Evolutionary conservation across 1,284 basidiomycete species (phyloP).

Genomic region (Leccinum subrobustum): DNA sequence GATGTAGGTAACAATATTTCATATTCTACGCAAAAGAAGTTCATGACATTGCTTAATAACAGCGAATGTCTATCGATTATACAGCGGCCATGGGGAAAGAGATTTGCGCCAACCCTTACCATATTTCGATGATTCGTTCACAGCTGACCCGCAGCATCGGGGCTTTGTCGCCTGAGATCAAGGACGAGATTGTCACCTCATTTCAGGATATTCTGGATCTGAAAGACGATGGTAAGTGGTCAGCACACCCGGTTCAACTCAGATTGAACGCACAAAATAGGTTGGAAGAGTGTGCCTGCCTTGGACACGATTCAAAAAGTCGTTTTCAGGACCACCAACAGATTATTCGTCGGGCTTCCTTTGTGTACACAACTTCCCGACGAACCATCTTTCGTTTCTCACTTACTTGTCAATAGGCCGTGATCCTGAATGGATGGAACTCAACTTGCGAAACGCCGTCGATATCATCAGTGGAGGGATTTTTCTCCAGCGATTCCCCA

Average conservation of each 20-base stretch:
- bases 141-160: slow-evolving; percentile 34
- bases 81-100: slow-evolving; percentile 27
- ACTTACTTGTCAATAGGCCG: slow-evolving; percentile 34
- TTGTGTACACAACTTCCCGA: slow-evolving; percentile 30
- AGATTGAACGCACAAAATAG: slow-evolving; percentile 14
- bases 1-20: slow-evolving; percentile 27
- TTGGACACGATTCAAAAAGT: slow-evolving; percentile 25
- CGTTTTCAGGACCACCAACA: slow-evolving; percentile 36
- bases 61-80: slow-evolving; percentile 26
- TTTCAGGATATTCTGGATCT: slow-evolving; percentile 28
- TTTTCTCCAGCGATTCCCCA: slow-evolving; percentile 37
- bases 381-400: neutral
- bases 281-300: slow-evolving; percentile 30
- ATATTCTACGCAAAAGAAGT: neutral
- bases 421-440: slow-evolving; percentile 35
- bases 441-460: slow-evolving; percentile 36
- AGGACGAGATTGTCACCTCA: slow-evolving; percentile 33
- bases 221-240: slow-evolving; percentile 15
- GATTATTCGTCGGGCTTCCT: slow-evolving; percentile 41
- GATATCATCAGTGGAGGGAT: slow-evolving; percentile 30
- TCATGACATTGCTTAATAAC: neutral
- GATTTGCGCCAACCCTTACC: slow-evolving; percentile 27
- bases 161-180: slow-evolving; percentile 27
- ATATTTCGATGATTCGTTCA: slow-evolving; percentile 23
- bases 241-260: neutral